phyloP scores from a whole-genome alignment of 805 yeast species.

The Phaffomyces antillensis region DNA sequence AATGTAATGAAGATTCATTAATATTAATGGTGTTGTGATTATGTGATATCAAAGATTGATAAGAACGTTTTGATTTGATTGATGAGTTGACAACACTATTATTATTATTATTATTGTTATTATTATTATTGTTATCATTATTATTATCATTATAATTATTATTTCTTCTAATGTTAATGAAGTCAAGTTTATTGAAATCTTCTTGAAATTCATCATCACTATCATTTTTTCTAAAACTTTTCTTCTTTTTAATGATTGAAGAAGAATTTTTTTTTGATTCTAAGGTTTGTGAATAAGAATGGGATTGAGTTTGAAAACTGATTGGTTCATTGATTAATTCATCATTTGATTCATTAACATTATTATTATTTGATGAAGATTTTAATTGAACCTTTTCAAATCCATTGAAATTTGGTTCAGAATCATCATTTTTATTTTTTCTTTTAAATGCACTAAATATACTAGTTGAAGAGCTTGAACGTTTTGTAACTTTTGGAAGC shows the following conservation, averaged over 20 bases:
- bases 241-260: too few species aligned
- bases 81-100: neutral
- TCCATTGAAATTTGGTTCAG: neutral
- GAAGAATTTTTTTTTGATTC: too few species aligned
- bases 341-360: too few species aligned
- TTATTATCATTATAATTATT: too few species aligned
- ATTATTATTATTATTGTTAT: too few species aligned
- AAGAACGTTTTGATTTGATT: neutral
- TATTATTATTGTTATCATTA: too few species aligned
- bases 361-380: too few species aligned
- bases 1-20: conserved; percentile 10
- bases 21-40: neutral
- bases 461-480: conserved; percentile 21
- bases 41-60: neutral
- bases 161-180: neutral
- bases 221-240: neutral
- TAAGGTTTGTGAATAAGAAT: neutral
- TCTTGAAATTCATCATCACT: conserved; percentile 18
- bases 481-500: conserved; percentile 12
- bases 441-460: conserved; percentile 22
- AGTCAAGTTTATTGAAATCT: conserved; percentile 18
- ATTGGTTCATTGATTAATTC: too few species aligned
- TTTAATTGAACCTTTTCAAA: neutral
- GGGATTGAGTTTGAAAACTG: neutral
- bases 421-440: conserved; percentile 1